Percentiles rank a stretch among this genome's conserved stretches.
These are phyloP conservation scores for Suhomyces guaymorum DNA, from an alignment of 1,139 yeast species.

Conservation along the genomic window DNA sequence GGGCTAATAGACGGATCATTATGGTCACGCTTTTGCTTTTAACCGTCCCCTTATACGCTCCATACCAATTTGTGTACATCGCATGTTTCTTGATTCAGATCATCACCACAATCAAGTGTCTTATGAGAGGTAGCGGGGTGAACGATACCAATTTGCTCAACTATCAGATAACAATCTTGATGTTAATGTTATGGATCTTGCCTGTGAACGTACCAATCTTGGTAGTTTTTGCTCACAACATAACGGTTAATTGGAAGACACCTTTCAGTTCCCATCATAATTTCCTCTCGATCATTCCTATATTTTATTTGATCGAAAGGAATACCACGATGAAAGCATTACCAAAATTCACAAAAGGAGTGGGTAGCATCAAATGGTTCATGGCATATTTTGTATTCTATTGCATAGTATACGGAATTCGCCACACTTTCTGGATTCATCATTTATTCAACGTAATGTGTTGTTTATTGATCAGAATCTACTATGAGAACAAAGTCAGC, in stretches of 20 bases:
- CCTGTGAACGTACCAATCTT: conserved; percentile 71
- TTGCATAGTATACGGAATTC: conserved; percentile 61
- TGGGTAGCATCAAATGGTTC: conserved; percentile 8
- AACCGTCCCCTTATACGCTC: conserved; percentile 60
- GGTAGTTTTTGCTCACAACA: conserved; percentile 68
- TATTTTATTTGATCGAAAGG: conserved; percentile 50
- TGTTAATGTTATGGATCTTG: conserved; percentile 65
- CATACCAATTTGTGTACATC: conserved; percentile 76
- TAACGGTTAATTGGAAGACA: conserved; percentile 68
- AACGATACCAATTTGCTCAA: conserved; percentile 33
- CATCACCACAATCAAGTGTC: conserved; percentile 41
- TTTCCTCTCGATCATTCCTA: conserved; percentile 64
- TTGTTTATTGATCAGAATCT: conserved; percentile 39
- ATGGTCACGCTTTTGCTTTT: conserved; percentile 38
- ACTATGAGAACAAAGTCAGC: conserved; percentile 10
- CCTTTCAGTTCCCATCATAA: conserved; percentile 80
- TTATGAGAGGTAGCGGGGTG: conserved; percentile 10
- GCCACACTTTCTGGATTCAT: conserved; percentile 72
- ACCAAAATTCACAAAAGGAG: conserved; percentile 10
- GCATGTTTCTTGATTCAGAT: conserved; percentile 57
- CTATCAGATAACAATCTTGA: conserved; percentile 54
- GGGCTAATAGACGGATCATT: conserved; percentile 27
- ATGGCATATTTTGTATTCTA: conserved; percentile 51
- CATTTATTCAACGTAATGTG: conserved; percentile 61
- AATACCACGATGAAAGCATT: conserved; percentile 28